A percentile compares a stretch with the other conserved stretches of the same genome.
These are phyloP conservation scores for Haplosporangium sp. DNA, from an alignment of 371 early-diverging fungal genomes.

Conservation along the genomic window DNA sequence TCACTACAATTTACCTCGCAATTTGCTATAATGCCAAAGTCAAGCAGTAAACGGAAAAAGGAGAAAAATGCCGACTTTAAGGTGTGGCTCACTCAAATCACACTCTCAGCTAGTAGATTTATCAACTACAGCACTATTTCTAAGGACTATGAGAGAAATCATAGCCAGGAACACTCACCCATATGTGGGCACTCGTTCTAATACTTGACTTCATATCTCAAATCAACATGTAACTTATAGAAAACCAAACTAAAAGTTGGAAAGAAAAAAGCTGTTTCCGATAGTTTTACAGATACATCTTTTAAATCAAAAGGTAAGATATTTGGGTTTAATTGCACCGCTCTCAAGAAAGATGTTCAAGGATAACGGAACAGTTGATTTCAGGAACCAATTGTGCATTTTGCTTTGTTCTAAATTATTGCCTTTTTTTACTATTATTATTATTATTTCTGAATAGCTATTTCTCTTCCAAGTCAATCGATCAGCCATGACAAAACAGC, in stretches of 20 bases:
- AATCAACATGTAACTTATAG: slow-evolving; percentile 48
- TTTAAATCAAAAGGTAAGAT: slow-evolving; percentile 82
- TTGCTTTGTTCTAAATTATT: no score
- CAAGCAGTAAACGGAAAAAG: slow-evolving; percentile 76
- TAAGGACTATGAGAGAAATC: no score
- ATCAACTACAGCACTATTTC: no score
- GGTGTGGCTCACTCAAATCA: slow-evolving; percentile 39
- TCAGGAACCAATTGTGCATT: neutral
- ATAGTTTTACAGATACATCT: slow-evolving; percentile 86
- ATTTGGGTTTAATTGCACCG: neutral
- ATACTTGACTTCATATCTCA: neutral
- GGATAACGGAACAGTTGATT: neutral
- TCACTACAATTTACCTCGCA: neutral
- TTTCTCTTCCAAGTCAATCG: slow-evolving; percentile 81
- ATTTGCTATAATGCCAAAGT: slow-evolving; percentile 70
- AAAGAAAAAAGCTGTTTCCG: slow-evolving; percentile 83
- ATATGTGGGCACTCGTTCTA: neutral
- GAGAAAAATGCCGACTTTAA: slow-evolving; percentile 87
- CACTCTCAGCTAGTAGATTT: no score
- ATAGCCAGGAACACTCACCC: neutral
- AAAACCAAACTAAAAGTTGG: slow-evolving; percentile 95
- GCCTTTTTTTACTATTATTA: no score
- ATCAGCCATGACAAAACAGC: slow-evolving; percentile 80
- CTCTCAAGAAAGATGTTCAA: neutral
- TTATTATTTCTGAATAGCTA: slow-evolving; percentile 60